Evolutionary conservation across 148 eudicot species (phyloP), one percentile per base, ranked within the genome.

Genomic region (Silene conica): DNA sequence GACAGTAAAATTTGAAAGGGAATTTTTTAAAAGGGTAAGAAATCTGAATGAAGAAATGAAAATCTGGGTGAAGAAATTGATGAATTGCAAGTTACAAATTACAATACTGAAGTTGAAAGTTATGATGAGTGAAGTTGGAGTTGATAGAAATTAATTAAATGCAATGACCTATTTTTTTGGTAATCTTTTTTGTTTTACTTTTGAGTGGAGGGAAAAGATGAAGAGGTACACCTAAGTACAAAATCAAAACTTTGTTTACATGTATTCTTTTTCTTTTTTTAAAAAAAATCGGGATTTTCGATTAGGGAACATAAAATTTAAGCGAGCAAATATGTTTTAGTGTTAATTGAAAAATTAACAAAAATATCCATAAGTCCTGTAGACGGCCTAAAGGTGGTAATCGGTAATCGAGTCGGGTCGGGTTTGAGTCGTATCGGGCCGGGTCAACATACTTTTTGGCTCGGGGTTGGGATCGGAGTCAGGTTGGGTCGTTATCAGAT

Each of bases 51-150:
- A 20, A 43, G n/a, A 48, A 34, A 70, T 21, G 1, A 70, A 70
- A 58, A 69, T 23, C 18, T 69, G 72, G 23, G 60, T 21, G 75
- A 55, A 21, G 50, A 71, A 55, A n/a, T 71, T 71, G 73, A 56
- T 56, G 6, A 31, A 54, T 50, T 10, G 7, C 4, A 69, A 48
- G 41, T 14, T 15, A 52, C 8, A 70, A 70, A 1, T 50, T 23
- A 45, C 50, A 22, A 63, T 15, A 1, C 15, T 26, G 15, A 50
- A 43, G 41, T 26, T 31, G 50, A 71, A n/a, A 45, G 26, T 20
- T 19, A 21, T 19, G 10, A 28, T n/a, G n/a, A n/a, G n/a, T n/a
- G n/a, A n/a, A 59, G 63, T 59, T 23, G 22, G n/a, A n/a, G n/a
- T 23, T 26, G 28, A 26, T 26, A 26, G 16, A 62, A 25, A 62